Percentiles rank a stretch among this genome's conserved stretches.
phyloP scores from a whole-genome alignment of 2,329 filamentous ascomycete genomes.

The Diaporthe aspalathi region DNA sequence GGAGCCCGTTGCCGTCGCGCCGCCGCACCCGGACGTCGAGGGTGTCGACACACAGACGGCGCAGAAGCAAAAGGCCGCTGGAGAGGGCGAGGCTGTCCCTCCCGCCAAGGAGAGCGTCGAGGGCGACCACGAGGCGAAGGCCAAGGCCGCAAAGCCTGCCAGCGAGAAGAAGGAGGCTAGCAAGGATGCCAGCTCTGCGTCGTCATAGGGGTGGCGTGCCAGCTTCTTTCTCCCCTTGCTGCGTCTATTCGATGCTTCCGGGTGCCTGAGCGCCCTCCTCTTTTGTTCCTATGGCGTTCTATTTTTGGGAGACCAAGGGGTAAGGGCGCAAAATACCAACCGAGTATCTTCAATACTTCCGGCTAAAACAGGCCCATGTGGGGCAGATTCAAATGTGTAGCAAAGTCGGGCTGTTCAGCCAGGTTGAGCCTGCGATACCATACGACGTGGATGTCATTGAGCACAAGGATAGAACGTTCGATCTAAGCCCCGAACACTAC shows the following conservation, averaged over 20 bases:
- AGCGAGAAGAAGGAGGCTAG: constrained; percentile 72
- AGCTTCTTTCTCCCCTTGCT: constrained; percentile 41
- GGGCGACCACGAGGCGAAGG: constrained; percentile 68
- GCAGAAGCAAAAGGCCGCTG: constrained; percentile 50
- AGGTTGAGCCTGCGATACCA: background rate
- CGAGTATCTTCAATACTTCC: background rate
- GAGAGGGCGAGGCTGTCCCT: constrained; percentile 52
- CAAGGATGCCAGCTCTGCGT: constrained; percentile 13
- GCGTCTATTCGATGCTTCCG: background rate
- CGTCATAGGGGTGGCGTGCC: constrained; percentile 1
- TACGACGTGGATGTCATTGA: background rate
- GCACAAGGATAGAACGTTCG: background rate
- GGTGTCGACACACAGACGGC: constrained; percentile 70
- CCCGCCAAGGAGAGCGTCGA: constrained; percentile 64
- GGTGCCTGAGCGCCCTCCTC: background rate
- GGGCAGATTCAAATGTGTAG: background rate
- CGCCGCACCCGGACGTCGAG: constrained; percentile 71
- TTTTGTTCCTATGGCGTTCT: background rate
- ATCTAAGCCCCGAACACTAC: background rate
- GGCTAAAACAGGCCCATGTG: background rate
- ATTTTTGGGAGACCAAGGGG: background rate
- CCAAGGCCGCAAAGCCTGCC: constrained; percentile 68
- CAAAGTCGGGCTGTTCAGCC: background rate
- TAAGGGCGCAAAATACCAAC: constrained; percentile 25
- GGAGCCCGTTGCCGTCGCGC: constrained; percentile 55